Evolutionary conservation across 768 basidiomycete genomes (phyloP), one percentile per base, ranked within the genome.

Genomic region (Tephrocybe rancida): DNA sequence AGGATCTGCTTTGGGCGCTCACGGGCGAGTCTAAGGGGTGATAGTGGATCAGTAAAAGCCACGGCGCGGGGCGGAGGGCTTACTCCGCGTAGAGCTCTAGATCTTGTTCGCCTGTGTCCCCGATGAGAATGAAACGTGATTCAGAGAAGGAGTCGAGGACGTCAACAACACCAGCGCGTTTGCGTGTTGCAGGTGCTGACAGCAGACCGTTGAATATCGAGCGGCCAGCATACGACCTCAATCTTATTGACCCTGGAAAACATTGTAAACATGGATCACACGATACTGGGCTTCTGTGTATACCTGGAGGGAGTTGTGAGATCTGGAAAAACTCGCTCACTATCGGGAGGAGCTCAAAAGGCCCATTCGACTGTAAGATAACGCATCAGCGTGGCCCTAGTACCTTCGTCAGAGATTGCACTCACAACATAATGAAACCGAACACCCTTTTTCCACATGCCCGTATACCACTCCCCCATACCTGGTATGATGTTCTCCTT

Each of bases 71-170:
- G 27, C 30, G 21, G 13, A 38, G 38, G 1, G 67, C 76, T n/a
- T 59, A 81, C 81, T 84, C 76, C 13, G 87, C 77, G 67, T 98
- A 98, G 1, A 98, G 76, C 68, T 98, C 95, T 39, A 98, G 72
- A 70, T 98, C 96, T 60, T 97, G 95, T 65, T 98, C 96, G 29
- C 95, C 96, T 0, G 87, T 85, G 67, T 98, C 96, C 6, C 96
- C 96, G 35, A 98, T 77, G 44, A 95, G 81, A 63, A 98, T 69
- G 70, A 98, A 97, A 34, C 70, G 74, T 1, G 90, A 84, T 35
- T 84, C 75, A 0, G 84, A 84, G 67, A 95, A 95, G 2, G 83
- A 73, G 34, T 88, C 80, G 11, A 95, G 73, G 19, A 92, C 76
- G 34, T 95, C 90, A n/a, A 87, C 65, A 7, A 98, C 83, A 18